These are phyloP conservation scores for Backusella morwellensis DNA, from an alignment of 192 early-diverging fungal genomes.

Conservation along the genomic window DNA sequence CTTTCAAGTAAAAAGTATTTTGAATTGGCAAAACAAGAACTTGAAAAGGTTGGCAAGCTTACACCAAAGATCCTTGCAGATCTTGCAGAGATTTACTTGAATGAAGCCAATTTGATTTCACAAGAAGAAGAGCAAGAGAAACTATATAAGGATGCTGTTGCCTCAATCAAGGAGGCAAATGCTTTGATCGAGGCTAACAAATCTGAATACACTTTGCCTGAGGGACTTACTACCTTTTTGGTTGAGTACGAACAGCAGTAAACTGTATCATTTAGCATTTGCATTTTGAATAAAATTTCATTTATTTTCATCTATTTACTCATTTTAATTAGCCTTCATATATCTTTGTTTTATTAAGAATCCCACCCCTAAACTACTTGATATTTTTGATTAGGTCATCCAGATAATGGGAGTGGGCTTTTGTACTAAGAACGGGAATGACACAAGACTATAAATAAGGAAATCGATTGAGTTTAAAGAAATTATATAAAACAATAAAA, in stretches of 20 bases:
- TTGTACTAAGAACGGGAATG: background rate
- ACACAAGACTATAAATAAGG: background rate
- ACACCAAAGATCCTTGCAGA: slow-evolving; percentile 22
- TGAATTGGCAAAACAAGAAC: background rate
- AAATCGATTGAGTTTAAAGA: background rate
- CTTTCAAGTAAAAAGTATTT: slow-evolving; percentile 18
- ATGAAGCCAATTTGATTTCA: slow-evolving; percentile 30
- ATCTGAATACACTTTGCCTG: slow-evolving; percentile 26
- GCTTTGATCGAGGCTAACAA: background rate
- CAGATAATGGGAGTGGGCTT: background rate
- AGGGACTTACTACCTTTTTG: slow-evolving; percentile 32
- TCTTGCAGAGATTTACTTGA: slow-evolving; percentile 30
- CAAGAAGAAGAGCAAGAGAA: slow-evolving; percentile 23
- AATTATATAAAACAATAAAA: too few relatives aligned
- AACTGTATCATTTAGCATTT: background rate
- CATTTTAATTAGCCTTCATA: too few relatives aligned
- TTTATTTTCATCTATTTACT: too few relatives aligned
- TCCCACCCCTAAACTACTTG: too few relatives aligned
- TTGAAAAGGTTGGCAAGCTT: slow-evolving; percentile 1
- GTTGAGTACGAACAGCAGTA: slow-evolving; percentile 27
- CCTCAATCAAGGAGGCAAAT: slow-evolving; percentile 16
- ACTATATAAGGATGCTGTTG: slow-evolving; percentile 26
- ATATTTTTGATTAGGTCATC: background rate
- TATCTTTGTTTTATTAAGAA: too few relatives aligned
- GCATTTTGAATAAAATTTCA: background rate